Percentiles rank a stretch among this genome's conserved stretches.
phyloP scores from a whole-genome alignment of 139 green algal genomes.

The Chlorella vulgaris region DNA sequence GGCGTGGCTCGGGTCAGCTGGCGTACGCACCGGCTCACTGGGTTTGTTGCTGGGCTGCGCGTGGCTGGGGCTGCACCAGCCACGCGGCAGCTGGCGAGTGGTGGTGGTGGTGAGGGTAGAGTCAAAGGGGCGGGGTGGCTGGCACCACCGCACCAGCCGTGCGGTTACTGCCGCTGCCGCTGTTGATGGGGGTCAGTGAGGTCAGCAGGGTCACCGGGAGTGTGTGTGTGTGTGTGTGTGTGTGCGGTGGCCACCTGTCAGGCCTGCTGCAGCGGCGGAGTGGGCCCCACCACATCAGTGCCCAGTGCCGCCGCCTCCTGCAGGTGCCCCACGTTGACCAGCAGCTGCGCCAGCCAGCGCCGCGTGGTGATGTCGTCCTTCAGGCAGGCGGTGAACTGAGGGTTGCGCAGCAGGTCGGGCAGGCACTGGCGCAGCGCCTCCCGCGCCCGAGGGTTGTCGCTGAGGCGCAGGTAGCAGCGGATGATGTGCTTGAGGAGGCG shows the following conservation, averaged over 20 bases:
- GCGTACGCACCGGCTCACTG: too few species aligned
- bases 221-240: neutral
- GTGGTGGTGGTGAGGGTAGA: too few species aligned
- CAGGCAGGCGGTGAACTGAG: constrained; percentile 90
- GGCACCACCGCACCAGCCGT: too few species aligned
- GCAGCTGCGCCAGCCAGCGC: constrained; percentile 90
- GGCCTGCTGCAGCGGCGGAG: constrained; percentile 53
- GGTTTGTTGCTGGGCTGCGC: too few species aligned
- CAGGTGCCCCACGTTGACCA: constrained; percentile 89
- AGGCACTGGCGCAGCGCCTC: constrained; percentile 95
- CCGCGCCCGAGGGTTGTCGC: constrained; percentile 72
- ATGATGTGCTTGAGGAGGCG: constrained; percentile 99
- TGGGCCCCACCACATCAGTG: constrained; percentile 63
- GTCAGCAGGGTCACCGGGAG: neutral
- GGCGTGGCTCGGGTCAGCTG: too few species aligned
- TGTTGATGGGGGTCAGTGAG: neutral
- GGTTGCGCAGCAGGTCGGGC: constrained; percentile 88
- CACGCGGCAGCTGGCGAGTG: neutral
- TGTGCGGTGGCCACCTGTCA: neutral
- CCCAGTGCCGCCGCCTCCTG: constrained; percentile 64
- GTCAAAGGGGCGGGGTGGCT: too few species aligned
- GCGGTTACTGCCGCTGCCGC: neutral
- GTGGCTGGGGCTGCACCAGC: neutral
- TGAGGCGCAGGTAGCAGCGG: constrained; percentile 95
- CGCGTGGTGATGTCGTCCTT: constrained; percentile 94